Base-by-base conservation (phyloP, 163 green algal genomes). In the Chloromonas sp. region DNA sequence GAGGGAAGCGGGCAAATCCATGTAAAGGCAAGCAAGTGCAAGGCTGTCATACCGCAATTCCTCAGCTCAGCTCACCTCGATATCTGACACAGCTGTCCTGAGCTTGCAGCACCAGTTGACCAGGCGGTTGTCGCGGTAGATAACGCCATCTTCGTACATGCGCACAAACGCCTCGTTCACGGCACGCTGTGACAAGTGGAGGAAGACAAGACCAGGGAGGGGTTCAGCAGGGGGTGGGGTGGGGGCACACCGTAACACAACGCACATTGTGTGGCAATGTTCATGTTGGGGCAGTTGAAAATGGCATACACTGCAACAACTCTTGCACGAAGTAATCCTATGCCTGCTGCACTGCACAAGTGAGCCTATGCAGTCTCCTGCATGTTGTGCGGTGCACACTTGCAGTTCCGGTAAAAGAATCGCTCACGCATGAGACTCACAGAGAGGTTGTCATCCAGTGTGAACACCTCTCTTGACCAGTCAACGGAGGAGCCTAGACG, bases 61-160 rank as follows among this genome's bases (percentile, higher is more conserved):
- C 36, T 36, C 36, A 36, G 36, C 36, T 36, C 11, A 74, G 11
- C 86, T 0, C 84, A 95, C 96, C 94, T 99, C 97, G 71, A 99
- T 99, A 90, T 99, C 97, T 0, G 93, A 98, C 14, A 99, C 95
- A 2, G 96, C 97, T 0, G 97, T 99, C 78, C 94, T 92, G 82
- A 99, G 94, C 15, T 85, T 87, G 87, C 95, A 98, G 91, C 94
- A 95, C 97, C 97, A 99, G 94, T 99, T 99, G 77, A 99, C 97
- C 61, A 99, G 93, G 61, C 97, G 93, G 92, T 99, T 98, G 87
- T 98, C 96, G 58, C 97, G 92, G 92, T 99, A 99, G 87, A 99
- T 96, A 76, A 95, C 89, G 14, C 96, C 96, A 3, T 95, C 86
- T 11, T 92, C 86, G 85, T 98, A 90, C 91, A 99, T 94, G 71